Base-by-base conservation (phyloP, 768 basidiomycete species). In the Chalciporus piperatus region DNA sequence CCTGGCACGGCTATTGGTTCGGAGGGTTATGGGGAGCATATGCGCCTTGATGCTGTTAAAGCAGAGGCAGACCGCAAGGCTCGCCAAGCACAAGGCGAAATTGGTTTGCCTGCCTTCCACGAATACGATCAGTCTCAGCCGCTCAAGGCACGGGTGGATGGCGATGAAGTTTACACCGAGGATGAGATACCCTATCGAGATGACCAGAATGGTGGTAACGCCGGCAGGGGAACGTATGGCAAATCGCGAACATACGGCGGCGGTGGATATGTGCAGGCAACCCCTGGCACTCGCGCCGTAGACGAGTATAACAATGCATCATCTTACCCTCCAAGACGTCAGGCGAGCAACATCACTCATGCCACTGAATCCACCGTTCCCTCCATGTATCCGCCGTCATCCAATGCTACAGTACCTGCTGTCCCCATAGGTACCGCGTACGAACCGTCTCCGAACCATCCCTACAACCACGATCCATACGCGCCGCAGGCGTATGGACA, bases 11-110 rank as follows among this genome's bases (percentile, higher is more conserved):
- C 55, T 20, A 54, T 63, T 5, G 61, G 58, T 22, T 56, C 60
- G 23, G 58, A 63, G 35, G 70, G 70, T 14, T 78, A 82, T 58
- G 73, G 28, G 9, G 87, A 92, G 1, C 82, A 81, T 63, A 71
- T 90, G 76, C 86, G 88, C 25, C 70, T 93, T 51, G 89, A 91
- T 56, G 90, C 90, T 14, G 83, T 93, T 59, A 91, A 90, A 62
- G 90, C 91, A 9, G 91, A 92, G 64, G 85, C 81, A 6, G 90
- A 93, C 59, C 80, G 91, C 55, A 92, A 91, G 65, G 85, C 86
- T 12, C 76, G 76, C 30, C 84, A 83, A 56, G 72, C 76, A 9
- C 70, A 70, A 38, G 70, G 71, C 13, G 89, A 90, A 70, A 73
- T 73, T 49, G 91, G 91, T 16, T 66, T 93, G 1, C 89, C 90